Evolutionary conservation across 148 eudicot species (phyloP).

Genomic region (Persicaria tinctoria): DNA sequence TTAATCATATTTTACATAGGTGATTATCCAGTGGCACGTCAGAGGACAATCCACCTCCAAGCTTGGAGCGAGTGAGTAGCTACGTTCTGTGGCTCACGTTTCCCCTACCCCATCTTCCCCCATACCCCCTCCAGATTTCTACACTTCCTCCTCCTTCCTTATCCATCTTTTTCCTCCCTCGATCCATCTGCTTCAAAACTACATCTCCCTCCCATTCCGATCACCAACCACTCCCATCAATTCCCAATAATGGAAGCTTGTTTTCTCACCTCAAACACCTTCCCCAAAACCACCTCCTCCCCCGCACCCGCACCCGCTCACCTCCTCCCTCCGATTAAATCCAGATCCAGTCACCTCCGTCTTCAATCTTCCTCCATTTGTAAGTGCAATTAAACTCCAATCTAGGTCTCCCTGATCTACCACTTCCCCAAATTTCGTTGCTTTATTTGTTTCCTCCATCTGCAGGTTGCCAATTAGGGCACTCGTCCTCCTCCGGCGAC

Average conservation of each 20-base stretch:
- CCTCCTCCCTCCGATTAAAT: background rate
- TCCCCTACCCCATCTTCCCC: background rate
- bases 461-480: constrained; percentile 36
- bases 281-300: constrained; percentile 1
- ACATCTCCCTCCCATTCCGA: background rate
- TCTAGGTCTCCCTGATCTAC: background rate
- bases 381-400: background rate
- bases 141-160: background rate
- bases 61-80: background rate
- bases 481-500: constrained; percentile 40
- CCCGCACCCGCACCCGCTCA: background rate
- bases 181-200: background rate
- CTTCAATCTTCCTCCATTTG: background rate
- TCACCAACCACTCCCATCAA: constrained; percentile 7
- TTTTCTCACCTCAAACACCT: constrained; percentile 52
- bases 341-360: background rate
- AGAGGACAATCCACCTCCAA: background rate
- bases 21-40: constrained; percentile 6
- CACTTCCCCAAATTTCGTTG: background rate
- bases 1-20: no score
- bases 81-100: background rate
- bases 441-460: background rate
- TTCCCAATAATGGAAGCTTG: constrained; percentile 61
- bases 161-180: background rate
- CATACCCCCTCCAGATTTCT: background rate